Percentiles rank a stretch among this genome's conserved stretches.
phyloP scores from a whole-genome alignment of 306 rosid genomes.

The Arachis stenosperma region DNA sequence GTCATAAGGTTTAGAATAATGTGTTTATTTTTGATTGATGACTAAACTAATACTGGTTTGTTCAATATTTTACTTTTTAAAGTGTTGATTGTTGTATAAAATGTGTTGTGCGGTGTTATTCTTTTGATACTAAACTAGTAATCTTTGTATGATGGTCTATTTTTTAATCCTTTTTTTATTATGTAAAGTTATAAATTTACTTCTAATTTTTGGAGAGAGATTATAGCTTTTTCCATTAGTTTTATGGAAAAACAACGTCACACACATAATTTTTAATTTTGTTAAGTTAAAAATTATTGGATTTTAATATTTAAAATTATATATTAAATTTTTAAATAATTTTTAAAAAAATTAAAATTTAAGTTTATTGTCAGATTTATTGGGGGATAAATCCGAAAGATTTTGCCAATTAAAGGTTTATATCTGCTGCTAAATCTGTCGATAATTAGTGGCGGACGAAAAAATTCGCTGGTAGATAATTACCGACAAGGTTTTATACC shows the following conservation, averaged over 20 bases:
- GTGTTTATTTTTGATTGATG: constrained; percentile 16
- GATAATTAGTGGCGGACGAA: too few species aligned
- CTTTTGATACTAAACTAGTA: constrained; percentile 15
- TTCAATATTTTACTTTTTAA: constrained; percentile 14
- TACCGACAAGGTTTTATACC: too few species aligned
- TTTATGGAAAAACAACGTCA: not conserved
- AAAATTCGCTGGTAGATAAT: too few species aligned
- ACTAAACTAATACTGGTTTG: constrained; percentile 17
- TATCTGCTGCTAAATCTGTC: too few species aligned
- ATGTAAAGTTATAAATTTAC: not conserved
- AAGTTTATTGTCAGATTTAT: too few species aligned
- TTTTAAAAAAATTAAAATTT: too few species aligned
- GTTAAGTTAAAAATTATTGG: too few species aligned
- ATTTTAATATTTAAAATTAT: too few species aligned
- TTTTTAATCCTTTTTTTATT: not conserved
- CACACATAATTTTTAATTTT: too few species aligned
- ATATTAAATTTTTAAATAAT: too few species aligned
- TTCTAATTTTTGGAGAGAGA: constrained; percentile 28
- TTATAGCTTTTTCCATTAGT: constrained; percentile 6
- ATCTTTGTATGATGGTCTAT: constrained; percentile 16
- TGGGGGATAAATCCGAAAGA: too few species aligned
- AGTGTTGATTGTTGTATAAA: constrained; percentile 17
- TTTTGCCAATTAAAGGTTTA: too few species aligned
- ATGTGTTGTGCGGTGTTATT: not conserved
- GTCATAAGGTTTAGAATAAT: constrained; percentile 9